Percentiles rank a stretch among this genome's conserved stretches.
Evolutionary conservation across 116 monocot species (phyloP).

Genomic region (Posidonia oceanica): DNA sequence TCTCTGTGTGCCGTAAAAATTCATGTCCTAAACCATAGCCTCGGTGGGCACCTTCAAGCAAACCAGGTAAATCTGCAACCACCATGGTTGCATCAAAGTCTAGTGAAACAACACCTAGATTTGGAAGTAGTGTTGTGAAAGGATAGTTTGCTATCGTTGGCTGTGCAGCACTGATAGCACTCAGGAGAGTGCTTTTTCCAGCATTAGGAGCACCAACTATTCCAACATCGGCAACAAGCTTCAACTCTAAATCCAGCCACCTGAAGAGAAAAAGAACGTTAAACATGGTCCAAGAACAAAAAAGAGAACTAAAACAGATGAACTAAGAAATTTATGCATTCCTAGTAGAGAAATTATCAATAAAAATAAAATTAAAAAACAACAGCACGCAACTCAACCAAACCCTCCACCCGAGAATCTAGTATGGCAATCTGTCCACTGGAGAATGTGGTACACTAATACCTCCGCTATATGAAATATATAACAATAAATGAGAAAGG

Average conservation of each 20-base stretch:
- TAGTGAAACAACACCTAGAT: conserved; percentile 88
- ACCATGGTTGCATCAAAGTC: conserved; percentile 92
- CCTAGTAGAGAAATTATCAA: no score
- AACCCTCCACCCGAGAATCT: no score
- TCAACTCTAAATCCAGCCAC: conserved; percentile 97
- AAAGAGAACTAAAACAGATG: background rate
- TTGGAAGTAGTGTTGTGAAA: conserved; percentile 92
- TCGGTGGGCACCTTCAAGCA: conserved; percentile 95
- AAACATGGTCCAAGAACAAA: background rate
- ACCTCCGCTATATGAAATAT: no score
- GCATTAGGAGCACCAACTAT: conserved; percentile 98
- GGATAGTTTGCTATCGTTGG: conserved; percentile 96
- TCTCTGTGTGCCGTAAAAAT: conserved; percentile 86
- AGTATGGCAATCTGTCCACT: no score
- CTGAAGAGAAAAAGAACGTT: conserved; percentile 20
- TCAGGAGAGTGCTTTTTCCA: conserved; percentile 95
- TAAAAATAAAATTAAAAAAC: no score
- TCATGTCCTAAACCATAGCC: conserved; percentile 97
- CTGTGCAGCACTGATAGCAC: conserved; percentile 84
- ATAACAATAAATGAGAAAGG: no score
- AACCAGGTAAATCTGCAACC: conserved; percentile 92
- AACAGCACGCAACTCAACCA: no score
- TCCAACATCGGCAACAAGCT: conserved; percentile 97
- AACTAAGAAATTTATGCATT: no score
- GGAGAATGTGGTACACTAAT: no score